A percentile compares a stretch with the other conserved stretches of the same genome.
Evolutionary conservation across 2,329 filamentous ascomycete species (phyloP).

Genomic region (Aspergillus hortae): DNA sequence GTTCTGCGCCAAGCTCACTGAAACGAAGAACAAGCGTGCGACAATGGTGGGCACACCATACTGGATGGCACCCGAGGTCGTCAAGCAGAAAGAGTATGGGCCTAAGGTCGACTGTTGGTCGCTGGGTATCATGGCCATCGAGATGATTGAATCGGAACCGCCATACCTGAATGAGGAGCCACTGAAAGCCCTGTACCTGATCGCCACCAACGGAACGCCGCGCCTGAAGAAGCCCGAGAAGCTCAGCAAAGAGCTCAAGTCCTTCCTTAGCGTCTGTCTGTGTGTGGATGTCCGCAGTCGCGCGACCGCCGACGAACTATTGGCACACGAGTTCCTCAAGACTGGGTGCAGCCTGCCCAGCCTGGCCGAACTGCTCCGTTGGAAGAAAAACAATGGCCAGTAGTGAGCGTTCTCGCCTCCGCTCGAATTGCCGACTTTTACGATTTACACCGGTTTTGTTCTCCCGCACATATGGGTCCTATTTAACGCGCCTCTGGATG

Average conservation of each 20-base stretch:
- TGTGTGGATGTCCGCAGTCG: slow-evolving; percentile 95
- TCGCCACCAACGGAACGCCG: slow-evolving; percentile 95
- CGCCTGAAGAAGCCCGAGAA: slow-evolving; percentile 98
- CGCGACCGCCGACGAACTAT: slow-evolving; percentile 83
- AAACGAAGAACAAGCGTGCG: slow-evolving; percentile 92
- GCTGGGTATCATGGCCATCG: slow-evolving; percentile 98
- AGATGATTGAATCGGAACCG: slow-evolving; percentile 99
- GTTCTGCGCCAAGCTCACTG: slow-evolving; percentile 97
- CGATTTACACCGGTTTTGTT: slow-evolving; percentile 22
- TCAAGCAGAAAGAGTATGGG: slow-evolving; percentile 98
- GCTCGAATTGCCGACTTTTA: slow-evolving; percentile 7
- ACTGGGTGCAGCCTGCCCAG: slow-evolving; percentile 80
- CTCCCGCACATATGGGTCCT: slow-evolving; percentile 28
- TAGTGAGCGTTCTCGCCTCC: slow-evolving; percentile 18
- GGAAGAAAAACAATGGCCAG: slow-evolving; percentile 44
- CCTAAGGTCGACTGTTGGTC: slow-evolving; percentile 99
- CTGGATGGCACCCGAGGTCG: slow-evolving; percentile 99
- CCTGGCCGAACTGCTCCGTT: slow-evolving; percentile 81
- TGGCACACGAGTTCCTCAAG: slow-evolving; percentile 91
- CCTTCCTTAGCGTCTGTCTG: slow-evolving; percentile 91
- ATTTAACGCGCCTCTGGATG: slow-evolving; percentile 26
- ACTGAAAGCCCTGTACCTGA: slow-evolving; percentile 93
- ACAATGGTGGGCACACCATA: slow-evolving; percentile 99
- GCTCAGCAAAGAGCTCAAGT: slow-evolving; percentile 95
- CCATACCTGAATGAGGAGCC: slow-evolving; percentile 98